These are phyloP conservation scores for Galeopsis tetrahit DNA, from an alignment of 257 asterid genomes.

Conservation along the genomic window DNA sequence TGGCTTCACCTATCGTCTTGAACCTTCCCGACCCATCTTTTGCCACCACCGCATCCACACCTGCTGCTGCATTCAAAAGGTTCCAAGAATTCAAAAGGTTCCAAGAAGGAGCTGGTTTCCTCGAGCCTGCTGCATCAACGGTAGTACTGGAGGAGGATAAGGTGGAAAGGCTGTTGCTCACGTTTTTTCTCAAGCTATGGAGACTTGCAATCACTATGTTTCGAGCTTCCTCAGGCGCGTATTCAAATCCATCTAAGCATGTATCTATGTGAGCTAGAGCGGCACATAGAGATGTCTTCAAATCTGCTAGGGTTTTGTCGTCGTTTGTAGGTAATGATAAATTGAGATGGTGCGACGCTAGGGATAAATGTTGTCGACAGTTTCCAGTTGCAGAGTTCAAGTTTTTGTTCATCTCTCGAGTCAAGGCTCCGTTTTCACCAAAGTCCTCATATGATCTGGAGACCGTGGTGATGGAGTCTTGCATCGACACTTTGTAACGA, in stretches of 20 bases:
- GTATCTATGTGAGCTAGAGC: constrained; percentile 16
- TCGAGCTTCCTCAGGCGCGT: background rate
- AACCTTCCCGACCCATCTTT: constrained; percentile 38
- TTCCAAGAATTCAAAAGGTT: too few species aligned
- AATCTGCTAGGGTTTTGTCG: background rate
- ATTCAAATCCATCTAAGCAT: constrained; percentile 32
- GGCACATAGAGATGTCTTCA: constrained; percentile 34
- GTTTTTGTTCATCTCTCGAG: background rate
- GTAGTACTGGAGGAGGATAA: too few species aligned
- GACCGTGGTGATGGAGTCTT: constrained; percentile 1
- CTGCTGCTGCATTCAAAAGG: too few species aligned
- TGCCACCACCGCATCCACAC: constrained; percentile 7
- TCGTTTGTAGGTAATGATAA: background rate
- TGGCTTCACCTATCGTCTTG: constrained; percentile 32
- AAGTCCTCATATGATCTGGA: constrained; percentile 21
- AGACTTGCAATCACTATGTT: background rate
- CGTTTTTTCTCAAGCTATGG: constrained; percentile 11
- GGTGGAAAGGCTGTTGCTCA: constrained; percentile 29
- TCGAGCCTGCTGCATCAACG: too few species aligned
- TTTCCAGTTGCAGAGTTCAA: constrained; percentile 13
- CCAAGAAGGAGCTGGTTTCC: too few species aligned
- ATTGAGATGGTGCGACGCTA: constrained; percentile 23
- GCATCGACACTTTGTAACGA: too few species aligned
- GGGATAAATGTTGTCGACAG: constrained; percentile 16
- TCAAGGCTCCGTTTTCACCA: background rate